Evolutionary conservation across 2,329 filamentous ascomycete species (phyloP).

Genomic region (Aspergillus alliaceus): DNA sequence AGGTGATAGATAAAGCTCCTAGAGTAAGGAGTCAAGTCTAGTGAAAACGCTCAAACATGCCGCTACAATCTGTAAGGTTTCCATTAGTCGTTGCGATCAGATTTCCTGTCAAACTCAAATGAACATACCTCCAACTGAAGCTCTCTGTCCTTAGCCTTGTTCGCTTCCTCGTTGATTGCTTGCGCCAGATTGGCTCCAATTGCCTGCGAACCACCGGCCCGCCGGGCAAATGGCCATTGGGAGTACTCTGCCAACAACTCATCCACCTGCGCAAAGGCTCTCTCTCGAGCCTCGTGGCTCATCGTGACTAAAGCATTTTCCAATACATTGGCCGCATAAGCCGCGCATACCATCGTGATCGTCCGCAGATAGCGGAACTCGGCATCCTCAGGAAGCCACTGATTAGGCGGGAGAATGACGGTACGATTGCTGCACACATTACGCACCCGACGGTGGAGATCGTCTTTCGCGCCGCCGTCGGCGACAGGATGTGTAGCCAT

Average conservation of each 20-base stretch:
- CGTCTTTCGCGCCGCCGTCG: constrained; percentile 94
- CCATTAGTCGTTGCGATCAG: not conserved
- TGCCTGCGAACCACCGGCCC: constrained; percentile 71
- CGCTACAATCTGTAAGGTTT: constrained; percentile 66
- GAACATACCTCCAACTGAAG: constrained; percentile 83
- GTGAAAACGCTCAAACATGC: constrained; percentile 98
- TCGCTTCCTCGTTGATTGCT: constrained; percentile 82
- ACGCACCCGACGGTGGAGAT: constrained; percentile 88
- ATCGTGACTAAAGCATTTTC: constrained; percentile 96
- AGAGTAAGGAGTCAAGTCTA: constrained; percentile 91
- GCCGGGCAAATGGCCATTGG: constrained; percentile 92
- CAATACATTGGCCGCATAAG: constrained; percentile 95
- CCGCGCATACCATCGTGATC: constrained; percentile 93
- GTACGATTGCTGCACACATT: constrained; percentile 92
- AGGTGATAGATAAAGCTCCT: constrained; percentile 19
- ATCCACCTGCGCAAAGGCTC: constrained; percentile 95
- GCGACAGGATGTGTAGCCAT: constrained; percentile 99
- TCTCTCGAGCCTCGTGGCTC: constrained; percentile 88
- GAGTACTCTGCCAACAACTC: constrained; percentile 94
- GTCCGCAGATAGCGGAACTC: constrained; percentile 93
- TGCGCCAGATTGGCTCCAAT: constrained; percentile 92
- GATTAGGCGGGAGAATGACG: constrained; percentile 79
- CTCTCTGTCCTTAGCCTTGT: constrained; percentile 85
- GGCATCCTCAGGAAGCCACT: constrained; percentile 90
- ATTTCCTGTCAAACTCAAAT: not conserved